Evolutionary conservation across 176 grass and related monocot genomes (phyloP).

Genomic region (Phoenix dactylifera): DNA sequence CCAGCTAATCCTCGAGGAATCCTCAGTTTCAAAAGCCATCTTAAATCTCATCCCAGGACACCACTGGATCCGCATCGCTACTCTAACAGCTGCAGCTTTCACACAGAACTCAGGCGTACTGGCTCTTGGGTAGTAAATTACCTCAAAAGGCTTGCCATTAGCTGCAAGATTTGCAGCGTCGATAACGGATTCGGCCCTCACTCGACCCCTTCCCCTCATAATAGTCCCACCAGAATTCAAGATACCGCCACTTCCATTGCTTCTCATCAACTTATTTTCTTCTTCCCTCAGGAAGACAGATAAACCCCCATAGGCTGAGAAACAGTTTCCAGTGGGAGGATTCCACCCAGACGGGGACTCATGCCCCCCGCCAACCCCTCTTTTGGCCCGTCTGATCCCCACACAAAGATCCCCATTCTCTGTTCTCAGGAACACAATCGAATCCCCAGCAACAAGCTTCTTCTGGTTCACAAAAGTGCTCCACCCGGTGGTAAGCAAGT

Average conservation of each 20-base stretch:
- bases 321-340: conserved; percentile 4
- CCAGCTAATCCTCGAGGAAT: conserved; percentile 72
- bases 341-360: conserved; percentile 43
- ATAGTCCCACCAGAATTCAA: conserved; percentile 17
- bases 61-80: conserved; percentile 55
- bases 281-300: conserved; percentile 49
- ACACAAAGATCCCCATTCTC: conserved; percentile 59
- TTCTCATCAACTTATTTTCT: conserved; percentile 34
- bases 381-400: conserved; percentile 59
- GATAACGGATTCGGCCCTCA: conserved; percentile 30
- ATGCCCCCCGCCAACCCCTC: conserved; percentile 20
- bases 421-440: conserved; percentile 67
- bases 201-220: conserved; percentile 35
- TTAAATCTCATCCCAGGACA: conserved; percentile 65
- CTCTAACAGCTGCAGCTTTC: conserved; percentile 30
- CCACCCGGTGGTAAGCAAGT: conserved; percentile 92
- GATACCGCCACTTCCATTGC: not conserved
- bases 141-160: conserved; percentile 40
- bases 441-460: conserved; percentile 67
- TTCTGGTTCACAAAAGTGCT: conserved; percentile 79
- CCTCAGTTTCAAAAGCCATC: conserved; percentile 70
- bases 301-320: conserved; percentile 27
- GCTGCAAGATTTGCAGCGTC: conserved; percentile 35
- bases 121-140: conserved; percentile 54
- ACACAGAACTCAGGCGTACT: conserved; percentile 54